Percentiles rank a stretch among this genome's conserved stretches.
Conservation (phyloP, 2,329 filamentous ascomycete species). For the Trichothecium roseum region DNA sequence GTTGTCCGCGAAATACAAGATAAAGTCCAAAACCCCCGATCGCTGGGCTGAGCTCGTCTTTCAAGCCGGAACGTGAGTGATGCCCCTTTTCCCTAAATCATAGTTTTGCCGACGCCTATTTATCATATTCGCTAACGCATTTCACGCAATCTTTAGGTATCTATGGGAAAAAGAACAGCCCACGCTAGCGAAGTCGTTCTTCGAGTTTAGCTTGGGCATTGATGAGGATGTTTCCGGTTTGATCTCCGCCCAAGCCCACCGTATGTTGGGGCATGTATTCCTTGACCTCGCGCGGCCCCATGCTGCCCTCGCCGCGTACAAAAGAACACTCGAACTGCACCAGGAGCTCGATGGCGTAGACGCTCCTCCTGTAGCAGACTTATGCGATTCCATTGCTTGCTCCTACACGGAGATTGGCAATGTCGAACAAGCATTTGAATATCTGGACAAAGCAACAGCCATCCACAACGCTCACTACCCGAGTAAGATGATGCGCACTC, state of each 20-base stretch:
- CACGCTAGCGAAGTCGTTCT: background rate
- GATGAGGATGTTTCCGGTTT: no score
- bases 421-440: background rate
- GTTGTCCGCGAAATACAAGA: background rate
- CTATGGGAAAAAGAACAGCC: background rate
- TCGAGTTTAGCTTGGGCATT: background rate
- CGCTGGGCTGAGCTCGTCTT: background rate
- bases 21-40: background rate
- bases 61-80: background rate
- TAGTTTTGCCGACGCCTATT: background rate
- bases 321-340: background rate
- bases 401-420: background rate
- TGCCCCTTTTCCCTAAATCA: no score
- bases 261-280: background rate
- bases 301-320: background rate
- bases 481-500: background rate
- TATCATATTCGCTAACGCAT: no score
- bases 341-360: background rate
- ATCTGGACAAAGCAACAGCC: background rate
- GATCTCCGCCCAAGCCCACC: background rate
- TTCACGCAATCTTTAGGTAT: background rate
- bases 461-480: background rate
- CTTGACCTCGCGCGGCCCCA: conserved; percentile 1
- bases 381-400: background rate
- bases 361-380: background rate